Base-by-base conservation (phyloP, 1,284 basidiomycete genomes). In the Leccinum subatratum region DNA sequence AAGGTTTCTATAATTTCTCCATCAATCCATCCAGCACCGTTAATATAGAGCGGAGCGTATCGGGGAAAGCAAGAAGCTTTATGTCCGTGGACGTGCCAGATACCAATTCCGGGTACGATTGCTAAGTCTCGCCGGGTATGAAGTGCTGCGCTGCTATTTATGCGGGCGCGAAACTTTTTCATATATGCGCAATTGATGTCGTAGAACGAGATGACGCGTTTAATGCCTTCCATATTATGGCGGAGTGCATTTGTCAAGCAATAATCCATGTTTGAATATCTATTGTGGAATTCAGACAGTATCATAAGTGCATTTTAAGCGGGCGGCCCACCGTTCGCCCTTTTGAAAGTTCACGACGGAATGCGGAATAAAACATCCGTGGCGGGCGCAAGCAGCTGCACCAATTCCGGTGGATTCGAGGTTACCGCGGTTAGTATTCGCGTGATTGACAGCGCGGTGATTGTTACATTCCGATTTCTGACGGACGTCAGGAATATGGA, bases 191-290 rank as follows among this genome's bases (percentile, higher is more conserved):
- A 69, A n/a, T 66, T 69, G 4, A 71, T 64, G 30, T 70, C 60
- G 28, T 70, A 70, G 25, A 69, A 67, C 3, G 3, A 12, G 1
- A 61, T 48, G 1, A 48, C 59, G 6, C 34, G 3, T 0, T 5
- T 4, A 0, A 66, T 62, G 0, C 16, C 22, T 1, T 8, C 9
- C 39, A 66, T 63, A 1, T 63, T 67, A 12, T 68, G 56, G 0
- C 3, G 3, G 1, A 71, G n/a, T 5, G 70, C 67, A 16, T 69
- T 22, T 3, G 64, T 7, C 22, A 73, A 20, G 0, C 63, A 57
- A 16, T 70, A 74, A 30, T 73, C 71, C 64, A 74, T 73, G 48
- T 74, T 73, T 0, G 30, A 32, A 22, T 72, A 68, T 45, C 42
- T 45, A 9, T 69, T 72, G 12, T 18, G 2, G 12, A 45, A 45